Conservation (phyloP, 1,284 basidiomycete species). For the Malassezia caprae region DNA sequence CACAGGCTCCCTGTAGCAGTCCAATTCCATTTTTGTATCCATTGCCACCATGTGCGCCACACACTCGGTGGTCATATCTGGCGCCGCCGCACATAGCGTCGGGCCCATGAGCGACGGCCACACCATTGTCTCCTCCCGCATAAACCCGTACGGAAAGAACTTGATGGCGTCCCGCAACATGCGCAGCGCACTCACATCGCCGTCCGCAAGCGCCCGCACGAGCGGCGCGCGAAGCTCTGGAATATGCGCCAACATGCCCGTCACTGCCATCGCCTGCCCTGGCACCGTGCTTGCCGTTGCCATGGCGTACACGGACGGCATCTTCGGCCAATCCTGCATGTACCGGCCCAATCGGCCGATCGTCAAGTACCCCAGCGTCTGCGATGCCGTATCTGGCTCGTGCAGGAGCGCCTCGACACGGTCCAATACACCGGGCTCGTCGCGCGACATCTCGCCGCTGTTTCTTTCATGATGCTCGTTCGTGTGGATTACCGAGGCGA, state of each 20-base stretch:
- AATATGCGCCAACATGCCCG: slow-evolving; percentile 88
- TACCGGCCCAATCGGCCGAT: slow-evolving; percentile 35
- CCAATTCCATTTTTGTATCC: slow-evolving; percentile 51
- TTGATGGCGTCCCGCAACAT: slow-evolving; percentile 79
- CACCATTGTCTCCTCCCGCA: slow-evolving; percentile 69
- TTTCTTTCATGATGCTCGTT: too few relatives aligned
- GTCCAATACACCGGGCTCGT: too few relatives aligned
- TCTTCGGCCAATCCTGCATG: slow-evolving; percentile 26
- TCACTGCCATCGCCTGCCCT: slow-evolving; percentile 50
- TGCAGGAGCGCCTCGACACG: slow-evolving; percentile 4
- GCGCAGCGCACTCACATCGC: slow-evolving; percentile 53
- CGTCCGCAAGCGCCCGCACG: not conserved
- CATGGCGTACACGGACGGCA: slow-evolving; percentile 20
- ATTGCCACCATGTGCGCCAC: slow-evolving; percentile 87
- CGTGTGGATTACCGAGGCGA: too few relatives aligned
- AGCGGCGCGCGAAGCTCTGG: slow-evolving; percentile 51
- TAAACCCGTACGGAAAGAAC: slow-evolving; percentile 73
- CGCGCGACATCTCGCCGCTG: too few relatives aligned
- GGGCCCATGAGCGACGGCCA: slow-evolving; percentile 61
- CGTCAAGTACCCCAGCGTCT: slow-evolving; percentile 27
- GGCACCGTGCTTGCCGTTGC: slow-evolving; percentile 24
- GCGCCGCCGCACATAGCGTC: slow-evolving; percentile 55
- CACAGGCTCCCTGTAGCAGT: slow-evolving; percentile 43
- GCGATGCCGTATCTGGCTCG: slow-evolving; percentile 11
- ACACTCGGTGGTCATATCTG: slow-evolving; percentile 57